Evolutionary conservation across 164 flowering plant species (phyloP).

Genomic region (Berberis thunbergii): DNA sequence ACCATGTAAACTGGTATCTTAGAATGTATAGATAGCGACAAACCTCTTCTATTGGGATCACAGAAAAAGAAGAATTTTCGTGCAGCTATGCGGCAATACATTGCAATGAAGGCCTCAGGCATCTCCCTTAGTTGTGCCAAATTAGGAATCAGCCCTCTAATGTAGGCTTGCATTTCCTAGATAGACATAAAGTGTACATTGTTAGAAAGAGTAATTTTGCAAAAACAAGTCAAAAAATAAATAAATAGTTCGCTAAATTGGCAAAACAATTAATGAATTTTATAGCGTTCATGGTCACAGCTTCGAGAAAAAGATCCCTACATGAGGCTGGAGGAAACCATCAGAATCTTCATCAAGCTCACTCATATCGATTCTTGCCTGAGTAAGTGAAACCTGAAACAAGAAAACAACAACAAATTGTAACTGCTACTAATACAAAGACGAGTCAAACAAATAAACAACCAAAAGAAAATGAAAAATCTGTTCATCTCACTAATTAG

Average conservation of each 20-base stretch:
- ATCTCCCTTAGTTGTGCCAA: slow-evolving; percentile 93
- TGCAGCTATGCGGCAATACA: slow-evolving; percentile 95
- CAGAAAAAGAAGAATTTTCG: slow-evolving; percentile 98
- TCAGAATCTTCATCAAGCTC: slow-evolving; percentile 99
- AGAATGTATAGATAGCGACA: slow-evolving; percentile 8
- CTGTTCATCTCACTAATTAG: no score
- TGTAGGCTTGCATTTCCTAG: slow-evolving; percentile 96
- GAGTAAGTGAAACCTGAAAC: slow-evolving; percentile 92
- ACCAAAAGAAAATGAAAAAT: no score
- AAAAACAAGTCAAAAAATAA: background rate
- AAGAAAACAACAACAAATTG: slow-evolving; percentile 6
- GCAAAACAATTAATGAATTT: no score
- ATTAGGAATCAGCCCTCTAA: slow-evolving; percentile 93
- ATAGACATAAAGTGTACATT: slow-evolving; percentile 3
- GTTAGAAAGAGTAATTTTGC: background rate
- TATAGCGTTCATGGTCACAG: background rate
- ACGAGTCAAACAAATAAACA: no score
- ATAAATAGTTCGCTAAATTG: no score
- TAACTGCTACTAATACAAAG: background rate
- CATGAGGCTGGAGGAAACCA: slow-evolving; percentile 93
- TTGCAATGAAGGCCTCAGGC: slow-evolving; percentile 76
- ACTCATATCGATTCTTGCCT: slow-evolving; percentile 99
- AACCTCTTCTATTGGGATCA: slow-evolving; percentile 97
- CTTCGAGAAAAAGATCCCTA: slow-evolving; percentile 21
- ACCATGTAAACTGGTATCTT: no score